A percentile compares a stretch with the other conserved stretches of the same genome.
phyloP scores from a whole-genome alignment of 2,329 filamentous ascomycete genomes.

The Pseudohalonectria lignicola region DNA sequence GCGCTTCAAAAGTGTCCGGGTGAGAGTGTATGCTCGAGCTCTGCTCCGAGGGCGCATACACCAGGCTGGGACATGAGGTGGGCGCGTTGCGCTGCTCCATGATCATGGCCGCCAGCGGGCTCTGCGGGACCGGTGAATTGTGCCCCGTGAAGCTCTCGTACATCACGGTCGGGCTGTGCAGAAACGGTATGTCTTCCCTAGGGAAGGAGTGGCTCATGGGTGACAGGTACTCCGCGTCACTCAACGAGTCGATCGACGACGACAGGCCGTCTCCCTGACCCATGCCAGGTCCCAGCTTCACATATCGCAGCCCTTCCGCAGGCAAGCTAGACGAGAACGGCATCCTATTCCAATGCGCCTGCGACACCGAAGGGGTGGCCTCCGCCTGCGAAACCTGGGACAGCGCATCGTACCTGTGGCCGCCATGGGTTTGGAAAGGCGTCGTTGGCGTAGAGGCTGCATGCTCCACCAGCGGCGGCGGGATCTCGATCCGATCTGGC shows the following conservation, averaged over 20 bases:
- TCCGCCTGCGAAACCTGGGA: slow-evolving; percentile 38
- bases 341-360: slow-evolving; percentile 33
- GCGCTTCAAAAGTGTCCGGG: slow-evolving; percentile 45
- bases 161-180: slow-evolving; percentile 43
- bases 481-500: slow-evolving; percentile 6
- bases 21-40: slow-evolving; percentile 51
- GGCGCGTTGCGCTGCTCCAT: slow-evolving; percentile 44
- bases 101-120: slow-evolving; percentile 42
- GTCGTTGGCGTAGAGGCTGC: slow-evolving; percentile 9
- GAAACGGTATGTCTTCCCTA: slow-evolving; percentile 43
- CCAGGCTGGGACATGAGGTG: slow-evolving; percentile 49
- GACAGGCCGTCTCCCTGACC: slow-evolving; percentile 29
- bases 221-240: slow-evolving; percentile 50
- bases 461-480: background rate
- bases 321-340: slow-evolving; percentile 31
- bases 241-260: slow-evolving; percentile 46
- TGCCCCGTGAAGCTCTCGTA: slow-evolving; percentile 46
- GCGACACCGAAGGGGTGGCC: slow-evolving; percentile 24
- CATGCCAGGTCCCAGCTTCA: slow-evolving; percentile 19
- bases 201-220: slow-evolving; percentile 42
- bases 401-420: slow-evolving; percentile 42
- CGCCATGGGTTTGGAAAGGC: slow-evolving; percentile 19
- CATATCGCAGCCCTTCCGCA: slow-evolving; percentile 26
- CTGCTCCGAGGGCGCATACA: slow-evolving; percentile 49
- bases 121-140: slow-evolving; percentile 42